Evolutionary conservation across 768 basidiomycete species (phyloP).

Genomic region (Tephrocybe rancida): DNA sequence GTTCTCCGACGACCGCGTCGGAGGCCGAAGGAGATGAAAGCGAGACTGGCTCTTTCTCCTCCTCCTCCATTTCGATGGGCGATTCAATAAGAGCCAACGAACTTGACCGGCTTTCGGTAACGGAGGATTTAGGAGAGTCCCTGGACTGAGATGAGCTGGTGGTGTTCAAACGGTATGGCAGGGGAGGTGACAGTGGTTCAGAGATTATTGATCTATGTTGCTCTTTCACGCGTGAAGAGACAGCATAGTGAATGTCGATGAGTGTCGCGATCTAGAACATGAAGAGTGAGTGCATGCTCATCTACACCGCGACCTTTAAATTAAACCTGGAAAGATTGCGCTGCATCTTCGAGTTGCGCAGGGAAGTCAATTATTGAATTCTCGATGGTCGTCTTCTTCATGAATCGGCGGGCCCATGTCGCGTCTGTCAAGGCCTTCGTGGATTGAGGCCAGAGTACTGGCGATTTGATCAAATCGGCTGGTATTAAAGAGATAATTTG

Average conservation of each 20-base stretch:
- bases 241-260: constrained; percentile 46
- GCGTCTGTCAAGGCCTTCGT: constrained; percentile 34
- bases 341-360: constrained; percentile 42
- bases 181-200: constrained; percentile 2
- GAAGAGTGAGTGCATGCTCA: neutral
- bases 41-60: neutral
- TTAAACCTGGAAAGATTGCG: constrained; percentile 47
- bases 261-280: constrained; percentile 42
- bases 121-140: neutral
- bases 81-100: constrained; percentile 2
- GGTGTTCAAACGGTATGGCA: constrained; percentile 6
- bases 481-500: too few relatives aligned
- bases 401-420: constrained; percentile 43
- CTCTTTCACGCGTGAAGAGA: constrained; percentile 17
- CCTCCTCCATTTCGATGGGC: constrained; percentile 3
- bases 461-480: neutral
- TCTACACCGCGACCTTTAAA: neutral
- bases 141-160: neutral
- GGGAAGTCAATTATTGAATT: constrained; percentile 35
- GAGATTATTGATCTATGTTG: constrained; percentile 17
- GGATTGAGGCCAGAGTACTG: constrained; percentile 40
- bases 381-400: constrained; percentile 43
- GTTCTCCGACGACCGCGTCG: neutral
- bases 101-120: neutral
- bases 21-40: neutral